Evolutionary conservation across 495 filamentous ascomycete species (phyloP), one percentile per base, ranked within the genome.

Genomic region (Penicillium desertorum): DNA sequence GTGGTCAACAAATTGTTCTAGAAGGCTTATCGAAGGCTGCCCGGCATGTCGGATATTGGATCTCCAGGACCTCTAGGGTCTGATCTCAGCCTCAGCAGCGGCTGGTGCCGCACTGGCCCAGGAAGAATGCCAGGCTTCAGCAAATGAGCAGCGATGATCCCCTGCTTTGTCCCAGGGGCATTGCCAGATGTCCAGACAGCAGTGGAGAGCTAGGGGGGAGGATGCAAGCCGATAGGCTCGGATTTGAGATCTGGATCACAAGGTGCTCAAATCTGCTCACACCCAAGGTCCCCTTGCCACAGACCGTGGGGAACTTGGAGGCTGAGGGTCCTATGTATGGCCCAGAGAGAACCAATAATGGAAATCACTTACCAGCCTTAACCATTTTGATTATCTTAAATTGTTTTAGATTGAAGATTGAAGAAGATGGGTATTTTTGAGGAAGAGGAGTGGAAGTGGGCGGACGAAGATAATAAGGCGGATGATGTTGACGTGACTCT

Each of bases 361-460:
- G 34, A 42, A 0, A 41, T 19, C 59, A 85, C 91, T 71, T 83
- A 96, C 91, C 91, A 80, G 91, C 91, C 83, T 94, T 96, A 79
- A 94, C 91, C 91, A 96, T 96, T 83, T 82, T 93, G 86, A 81
- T 71, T 71, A 73, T 71, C 69, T 58, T 71, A 23, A 55, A 16
- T 58, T 48, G 37, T 61, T 60, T 59, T 52, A 50, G 41, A 43
- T 54, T 58, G 51, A 36, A 52, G 22, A 51, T 46, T 39, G 42
- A 42, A 54, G 46, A 45, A 57, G 29, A 32, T 36, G 48, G 45
- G 46, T 56, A 52, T 55, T 58, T 49, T 48, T 48, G 46, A 27
- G 44, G 46, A 49, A 48, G 41, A 44, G 34, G 45, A 59, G 63
- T 43, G 49, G 46, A 60, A 36, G 58, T 16, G 43, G 34, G 41